A percentile compares a stretch with the other conserved stretches of the same genome.
These are phyloP conservation scores for Rhodotorula paludigena DNA, from an alignment of 768 basidiomycete genomes.

Conservation along the genomic window DNA sequence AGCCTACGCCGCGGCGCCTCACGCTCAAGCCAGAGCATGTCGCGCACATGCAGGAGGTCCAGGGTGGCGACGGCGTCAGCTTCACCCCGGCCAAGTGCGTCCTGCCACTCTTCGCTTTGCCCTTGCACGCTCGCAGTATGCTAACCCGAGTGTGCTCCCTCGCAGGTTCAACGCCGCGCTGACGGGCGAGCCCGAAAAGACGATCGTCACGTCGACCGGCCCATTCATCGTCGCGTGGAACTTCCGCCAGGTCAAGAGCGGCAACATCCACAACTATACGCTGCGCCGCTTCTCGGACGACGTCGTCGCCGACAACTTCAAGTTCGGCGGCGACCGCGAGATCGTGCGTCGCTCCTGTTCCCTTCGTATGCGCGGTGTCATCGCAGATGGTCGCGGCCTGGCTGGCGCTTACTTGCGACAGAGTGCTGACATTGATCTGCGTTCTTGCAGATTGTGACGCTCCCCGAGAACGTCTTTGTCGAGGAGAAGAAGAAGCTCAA, in stretches of 20 bases:
- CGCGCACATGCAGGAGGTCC: conserved; percentile 67
- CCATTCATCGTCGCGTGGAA: conserved; percentile 64
- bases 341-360: conserved; percentile 64
- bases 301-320: conserved; percentile 96
- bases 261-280: conserved; percentile 82
- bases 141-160: background rate
- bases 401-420: no score
- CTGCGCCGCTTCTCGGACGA: conserved; percentile 88
- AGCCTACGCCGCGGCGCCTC: conserved; percentile 81
- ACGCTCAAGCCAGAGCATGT: conserved; percentile 86
- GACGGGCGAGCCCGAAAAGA: conserved; percentile 74
- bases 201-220: conserved; percentile 90
- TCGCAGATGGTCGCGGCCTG: background rate
- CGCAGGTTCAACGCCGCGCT: conserved; percentile 85
- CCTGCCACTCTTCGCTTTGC: background rate
- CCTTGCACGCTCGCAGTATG: background rate
- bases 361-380: no score
- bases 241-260: conserved; percentile 91
- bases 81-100: conserved; percentile 87
- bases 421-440: background rate
- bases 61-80: conserved; percentile 59
- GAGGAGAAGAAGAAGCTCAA: conserved; percentile 89
- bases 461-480: conserved; percentile 87
- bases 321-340: conserved; percentile 92
- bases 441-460: conserved; percentile 73